phyloP scores from a whole-genome alignment of 192 early-diverging fungal genomes.

The Backusella macrospora region DNA sequence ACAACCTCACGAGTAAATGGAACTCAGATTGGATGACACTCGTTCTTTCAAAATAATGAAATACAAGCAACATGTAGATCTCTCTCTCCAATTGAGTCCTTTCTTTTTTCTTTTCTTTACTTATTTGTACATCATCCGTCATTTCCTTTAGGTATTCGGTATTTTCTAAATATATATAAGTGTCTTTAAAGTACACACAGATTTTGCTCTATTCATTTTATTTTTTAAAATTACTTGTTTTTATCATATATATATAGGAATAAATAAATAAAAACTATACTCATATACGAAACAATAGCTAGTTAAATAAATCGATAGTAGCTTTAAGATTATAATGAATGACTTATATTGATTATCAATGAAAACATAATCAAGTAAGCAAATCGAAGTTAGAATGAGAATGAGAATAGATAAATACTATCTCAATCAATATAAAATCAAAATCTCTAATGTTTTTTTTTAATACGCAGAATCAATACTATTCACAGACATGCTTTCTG shows the following conservation, averaged over 20 bases:
- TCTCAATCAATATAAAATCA: neutral
- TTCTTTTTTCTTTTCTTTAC: neutral
- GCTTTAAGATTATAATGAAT: too few relatives aligned
- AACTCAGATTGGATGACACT: conserved; percentile 8
- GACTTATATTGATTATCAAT: too few relatives aligned
- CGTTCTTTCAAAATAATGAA: conserved; percentile 16
- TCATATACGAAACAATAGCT: too few relatives aligned
- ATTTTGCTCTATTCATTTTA: neutral
- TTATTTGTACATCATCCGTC: conserved; percentile 7
- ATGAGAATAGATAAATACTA: too few relatives aligned
- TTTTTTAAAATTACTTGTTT: neutral
- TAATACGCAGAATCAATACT: neutral
- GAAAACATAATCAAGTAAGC: too few relatives aligned
- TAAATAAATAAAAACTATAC: too few relatives aligned
- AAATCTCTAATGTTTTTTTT: neutral
- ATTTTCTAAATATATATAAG: conserved; percentile 4
- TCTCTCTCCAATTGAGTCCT: neutral
- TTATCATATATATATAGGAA: neutral
- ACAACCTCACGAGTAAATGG: conserved; percentile 3
- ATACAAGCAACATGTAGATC: neutral
- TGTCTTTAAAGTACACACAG: neutral
- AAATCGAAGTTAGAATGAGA: too few relatives aligned
- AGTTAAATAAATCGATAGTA: too few relatives aligned
- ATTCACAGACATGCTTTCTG: neutral
- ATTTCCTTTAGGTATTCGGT: conserved; percentile 7